Evolutionary conservation across 2,329 filamentous ascomycete genomes (phyloP), one percentile per base, ranked within the genome.

Genomic region (Cercospora janseana): DNA sequence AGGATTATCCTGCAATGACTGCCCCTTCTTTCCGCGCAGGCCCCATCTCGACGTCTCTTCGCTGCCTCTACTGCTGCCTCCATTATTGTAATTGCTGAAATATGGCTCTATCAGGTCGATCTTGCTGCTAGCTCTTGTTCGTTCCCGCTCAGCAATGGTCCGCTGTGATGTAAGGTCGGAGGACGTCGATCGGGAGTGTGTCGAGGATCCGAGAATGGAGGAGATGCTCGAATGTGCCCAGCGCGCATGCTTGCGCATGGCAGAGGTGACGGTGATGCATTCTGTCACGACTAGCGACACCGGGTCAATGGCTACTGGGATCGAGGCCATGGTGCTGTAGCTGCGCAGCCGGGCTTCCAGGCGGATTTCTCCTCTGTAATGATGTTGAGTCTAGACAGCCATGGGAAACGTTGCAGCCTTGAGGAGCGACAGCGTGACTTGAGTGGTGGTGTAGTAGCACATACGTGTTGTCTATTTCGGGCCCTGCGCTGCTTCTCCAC

Each of bases 211-310:
- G 24, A 98, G 78, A 54, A 98, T 98, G 46, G 92, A 92, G 28
- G 93, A 90, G 35, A 98, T 93, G 4, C 91, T 96, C 9, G 91
- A 95, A 69, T 97, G 91, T 40, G 90, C 89, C 78, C 92, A 97
- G 59, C 93, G 87, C 58, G 90, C 87, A 80, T 96, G 86, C 74
- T 98, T 98, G 66, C 95, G 91, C 80, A 98, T 96, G 54, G 91
- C 90, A 56, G 92, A 96, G 10, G 93, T 97, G 73, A 98, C 92
- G 37, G 91, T 92, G 67, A 97, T 97, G 71, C 93, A 98, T 83
- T 98, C 93, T 71, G 92, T 95, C 57, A 95, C 95, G 59, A 98
- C 90, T 63, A 98, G 77, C 41, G 67, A 65, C 26, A 68, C 65
- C 4, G 66, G 67, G 53, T 69, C 65, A 40, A 69, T 68, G 37